Conservation (phyloP, 805 yeast genomes). For the Metschnikowia sp. region DNA sequence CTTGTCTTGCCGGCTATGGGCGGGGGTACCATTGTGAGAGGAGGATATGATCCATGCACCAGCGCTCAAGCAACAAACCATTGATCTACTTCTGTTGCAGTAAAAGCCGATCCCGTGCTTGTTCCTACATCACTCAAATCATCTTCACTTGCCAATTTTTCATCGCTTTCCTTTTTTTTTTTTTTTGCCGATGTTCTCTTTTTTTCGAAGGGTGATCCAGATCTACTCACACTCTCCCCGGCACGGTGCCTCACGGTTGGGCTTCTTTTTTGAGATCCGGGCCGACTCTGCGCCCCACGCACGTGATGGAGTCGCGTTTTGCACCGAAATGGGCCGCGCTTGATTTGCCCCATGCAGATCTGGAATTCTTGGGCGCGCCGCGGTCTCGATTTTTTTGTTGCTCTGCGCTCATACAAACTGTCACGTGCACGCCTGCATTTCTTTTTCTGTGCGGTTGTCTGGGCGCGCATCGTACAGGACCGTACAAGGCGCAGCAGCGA, state of each 20-base stretch:
- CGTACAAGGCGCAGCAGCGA: slow-evolving; percentile 4
- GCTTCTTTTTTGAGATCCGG: slow-evolving; percentile 1
- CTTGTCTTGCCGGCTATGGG: no score
- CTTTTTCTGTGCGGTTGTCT: neutral
- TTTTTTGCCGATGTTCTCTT: no score
- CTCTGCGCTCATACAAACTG: neutral
- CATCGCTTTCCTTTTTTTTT: no score
- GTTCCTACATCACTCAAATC: neutral
- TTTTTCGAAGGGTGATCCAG: no score
- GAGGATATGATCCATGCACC: no score
- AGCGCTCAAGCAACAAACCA: no score
- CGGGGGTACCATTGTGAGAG: no score
- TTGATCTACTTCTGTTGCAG: neutral
- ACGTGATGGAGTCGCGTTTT: slow-evolving; percentile 7
- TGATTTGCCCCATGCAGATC: slow-evolving; percentile 4
- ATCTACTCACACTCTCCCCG: neutral
- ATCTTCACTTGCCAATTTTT: no score
- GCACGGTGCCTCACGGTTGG: neutral
- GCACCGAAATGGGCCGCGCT: neutral
- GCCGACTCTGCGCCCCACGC: slow-evolving; percentile 4
- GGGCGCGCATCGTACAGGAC: slow-evolving; percentile 4
- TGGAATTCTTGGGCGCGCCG: slow-evolving; percentile 2
- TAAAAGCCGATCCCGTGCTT: neutral
- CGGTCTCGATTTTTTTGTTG: slow-evolving; percentile 3
- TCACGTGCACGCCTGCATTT: slow-evolving; percentile 7